Conservation (phyloP, 176 grass and related monocot genomes). For the Olyra latifolia region DNA sequence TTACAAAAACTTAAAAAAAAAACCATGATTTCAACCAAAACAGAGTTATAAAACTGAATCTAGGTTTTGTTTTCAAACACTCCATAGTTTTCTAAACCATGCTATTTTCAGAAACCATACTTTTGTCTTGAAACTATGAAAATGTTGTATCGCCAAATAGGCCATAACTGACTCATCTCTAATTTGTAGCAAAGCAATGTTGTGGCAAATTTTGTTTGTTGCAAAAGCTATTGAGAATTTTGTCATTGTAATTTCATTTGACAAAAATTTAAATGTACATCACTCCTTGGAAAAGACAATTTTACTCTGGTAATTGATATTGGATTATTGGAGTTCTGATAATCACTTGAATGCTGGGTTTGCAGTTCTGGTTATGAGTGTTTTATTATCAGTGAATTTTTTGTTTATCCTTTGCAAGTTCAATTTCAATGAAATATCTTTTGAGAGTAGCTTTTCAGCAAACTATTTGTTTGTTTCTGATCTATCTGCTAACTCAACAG, state of each 20-base stretch:
- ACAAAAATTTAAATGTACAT: slow-evolving; percentile 6
- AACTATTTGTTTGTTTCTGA: not conserved
- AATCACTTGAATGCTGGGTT: not conserved
- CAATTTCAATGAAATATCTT: not conserved
- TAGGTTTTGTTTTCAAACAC: no score
- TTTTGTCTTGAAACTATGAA: no score
- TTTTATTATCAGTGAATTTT: not conserved
- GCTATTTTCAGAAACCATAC: no score
- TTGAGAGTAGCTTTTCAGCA: not conserved
- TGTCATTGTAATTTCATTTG: not conserved
- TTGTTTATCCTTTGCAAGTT: not conserved
- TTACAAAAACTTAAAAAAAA: no score
- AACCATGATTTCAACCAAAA: no score
- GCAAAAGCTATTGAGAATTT: not conserved
- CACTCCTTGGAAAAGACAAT: not conserved
- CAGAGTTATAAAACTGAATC: no score
- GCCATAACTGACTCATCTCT: not conserved
- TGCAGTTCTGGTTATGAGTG: not conserved
- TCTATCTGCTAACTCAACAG: not conserved
- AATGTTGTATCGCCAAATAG: no score
- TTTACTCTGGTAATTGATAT: slow-evolving; percentile 7
- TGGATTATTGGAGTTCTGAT: not conserved
- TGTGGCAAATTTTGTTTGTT: not conserved
- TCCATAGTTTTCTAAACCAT: no score
- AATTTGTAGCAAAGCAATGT: not conserved